Base-by-base conservation (phyloP, 1,284 basidiomycete species). In the Heterobasidion parviporum region DNA sequence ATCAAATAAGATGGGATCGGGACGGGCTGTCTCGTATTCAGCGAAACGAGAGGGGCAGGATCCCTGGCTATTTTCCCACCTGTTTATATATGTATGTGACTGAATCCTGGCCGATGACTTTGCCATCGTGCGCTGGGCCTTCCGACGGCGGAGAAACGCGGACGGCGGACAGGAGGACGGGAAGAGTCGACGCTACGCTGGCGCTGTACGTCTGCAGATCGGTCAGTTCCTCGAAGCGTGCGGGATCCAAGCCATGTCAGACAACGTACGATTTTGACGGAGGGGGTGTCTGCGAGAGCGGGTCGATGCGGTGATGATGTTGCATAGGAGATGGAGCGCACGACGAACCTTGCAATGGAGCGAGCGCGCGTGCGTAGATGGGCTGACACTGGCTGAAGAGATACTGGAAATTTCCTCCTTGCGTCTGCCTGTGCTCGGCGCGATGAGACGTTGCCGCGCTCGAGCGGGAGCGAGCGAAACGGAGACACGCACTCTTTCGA, bases 311-410 rank as follows among this genome's bases (percentile, higher is more conserved):
- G n/a, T 41, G n/a, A 12, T 6, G 38, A 12, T 4, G 43, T 14
- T 50, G 3, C 14, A 6, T 16, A 3, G 8, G 18, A 4, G 20
- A 47, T 14, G 2, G 14, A 34, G 20, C 53, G n/a, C 1, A 8
- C n/a, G 16, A 62, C 67, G 50, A 50, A 79, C 89, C 89, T 80
- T 94, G 92, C 51, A 90, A 70, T 0, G 94, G 94, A 0, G 87
- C 80, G 53, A 97, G 71, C 1, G 87, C 80, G 51, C 93, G 81
- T 8, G 88, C 88, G 66, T 94, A 92, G 63, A 94, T 95, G 16
- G 95, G 93, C 69, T 98, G 94, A 67, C 89, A 93, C 71, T 98
- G 94, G 57, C 91, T 94, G 77, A 97, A 98, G 41, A 98, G 74
- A 73, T 91, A 98, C 0, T 93, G 90, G 70, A 90, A 87, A 56